Evolutionary conservation across 768 basidiomycete species (phyloP).

Genomic region (Collybia sp.): DNA sequence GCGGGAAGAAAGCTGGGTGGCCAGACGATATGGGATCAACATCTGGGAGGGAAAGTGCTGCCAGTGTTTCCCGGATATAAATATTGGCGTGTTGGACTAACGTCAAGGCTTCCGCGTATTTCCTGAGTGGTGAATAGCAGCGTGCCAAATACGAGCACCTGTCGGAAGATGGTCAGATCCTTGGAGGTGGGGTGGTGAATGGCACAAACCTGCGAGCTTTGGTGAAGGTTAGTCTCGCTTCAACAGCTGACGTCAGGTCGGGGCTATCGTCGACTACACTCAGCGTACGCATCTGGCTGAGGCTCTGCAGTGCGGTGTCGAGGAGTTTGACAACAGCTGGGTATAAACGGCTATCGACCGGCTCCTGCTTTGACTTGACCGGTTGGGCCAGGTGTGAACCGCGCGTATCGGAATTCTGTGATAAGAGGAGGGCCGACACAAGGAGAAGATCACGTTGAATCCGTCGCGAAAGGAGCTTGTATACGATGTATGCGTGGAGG

Average conservation of each 20-base stretch:
- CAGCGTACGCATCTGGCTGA: conserved; percentile 79
- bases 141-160: conserved; percentile 77
- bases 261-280: conserved; percentile 87
- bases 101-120: conserved; percentile 67
- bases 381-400: conserved; percentile 18
- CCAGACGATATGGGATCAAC: conserved; percentile 40
- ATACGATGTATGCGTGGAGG: conserved; percentile 82
- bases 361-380: conserved; percentile 27
- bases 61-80: conserved; percentile 68
- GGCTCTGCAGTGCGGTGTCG: conserved; percentile 80
- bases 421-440: conserved; percentile 57
- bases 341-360: conserved; percentile 69
- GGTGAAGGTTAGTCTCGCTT: conserved; percentile 69
- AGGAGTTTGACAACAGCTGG: conserved; percentile 87
- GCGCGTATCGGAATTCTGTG: conserved; percentile 12
- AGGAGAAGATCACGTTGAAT: conserved; percentile 87
- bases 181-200: background rate
- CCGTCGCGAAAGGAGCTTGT: conserved; percentile 82
- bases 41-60: conserved; percentile 42
- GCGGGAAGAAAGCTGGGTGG: conserved; percentile 50
- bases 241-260: conserved; percentile 73
- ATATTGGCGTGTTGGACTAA: conserved; percentile 69
- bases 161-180: background rate
- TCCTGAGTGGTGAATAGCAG: conserved; percentile 66
- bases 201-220: conserved; percentile 62